These are phyloP conservation scores for Leccinum arenicola DNA, from an alignment of 768 basidiomycete genomes.

Conservation along the genomic window DNA sequence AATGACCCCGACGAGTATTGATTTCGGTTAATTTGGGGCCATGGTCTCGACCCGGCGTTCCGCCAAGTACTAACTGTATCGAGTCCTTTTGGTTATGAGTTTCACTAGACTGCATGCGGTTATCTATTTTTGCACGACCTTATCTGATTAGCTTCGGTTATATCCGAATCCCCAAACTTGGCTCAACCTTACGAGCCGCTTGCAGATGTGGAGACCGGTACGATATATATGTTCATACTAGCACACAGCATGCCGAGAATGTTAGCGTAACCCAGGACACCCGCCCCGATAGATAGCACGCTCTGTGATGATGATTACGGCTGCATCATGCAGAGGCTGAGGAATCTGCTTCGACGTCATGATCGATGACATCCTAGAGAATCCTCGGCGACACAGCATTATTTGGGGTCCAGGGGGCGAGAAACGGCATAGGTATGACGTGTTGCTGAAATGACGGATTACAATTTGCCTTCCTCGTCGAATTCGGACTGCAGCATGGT, in stretches of 20 bases:
- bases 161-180: background rate
- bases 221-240: background rate
- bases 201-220: background rate
- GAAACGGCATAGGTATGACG: background rate
- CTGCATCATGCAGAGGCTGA: background rate
- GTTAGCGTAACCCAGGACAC: background rate
- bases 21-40: slow-evolving; percentile 9
- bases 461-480: background rate
- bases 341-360: background rate
- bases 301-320: background rate
- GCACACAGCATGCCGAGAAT: background rate
- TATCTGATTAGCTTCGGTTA: background rate
- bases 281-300: background rate
- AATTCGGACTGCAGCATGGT: background rate
- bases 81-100: background rate
- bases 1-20: slow-evolving; percentile 69
- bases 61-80: background rate
- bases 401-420: background rate
- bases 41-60: background rate
- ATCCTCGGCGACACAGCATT: background rate
- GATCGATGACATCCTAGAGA: background rate
- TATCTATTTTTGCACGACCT: background rate
- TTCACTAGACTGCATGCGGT: background rate
- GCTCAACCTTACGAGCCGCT: background rate
- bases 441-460: background rate